Base-by-base conservation (phyloP, 1,284 basidiomycete species). In the Blastosporella zonata region DNA sequence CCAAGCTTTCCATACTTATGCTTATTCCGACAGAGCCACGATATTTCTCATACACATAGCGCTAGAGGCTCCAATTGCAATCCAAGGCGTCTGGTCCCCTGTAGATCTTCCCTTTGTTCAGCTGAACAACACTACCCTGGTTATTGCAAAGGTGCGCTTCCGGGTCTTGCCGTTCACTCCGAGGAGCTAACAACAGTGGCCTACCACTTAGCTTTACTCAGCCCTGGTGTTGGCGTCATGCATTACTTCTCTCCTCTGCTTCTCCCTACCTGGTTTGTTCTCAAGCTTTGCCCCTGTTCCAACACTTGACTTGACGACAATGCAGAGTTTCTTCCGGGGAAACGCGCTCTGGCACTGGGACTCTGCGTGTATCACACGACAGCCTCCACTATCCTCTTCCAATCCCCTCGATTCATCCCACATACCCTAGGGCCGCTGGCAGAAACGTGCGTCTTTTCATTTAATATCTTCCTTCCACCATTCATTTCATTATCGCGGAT, bases 321-420 rank as follows among this genome's bases (percentile, higher is more conserved):
- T 6, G n/a, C 51, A 82, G 90, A 93, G 59, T 90, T 88, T 65
- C 69, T 92, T 3, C 90, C 90, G 0, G 88, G 89, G 6, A 93
- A 93, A 67, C 81, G 90, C 13, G 90, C 87, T 0, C 67, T 90
- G 2, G 90, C 87, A 0, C 82, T 92, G 42, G 79, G 75, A 10
- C 74, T 93, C 4, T 82, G 86, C 51, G 60, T 91, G 9, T 92
- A 92, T 64, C 90, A 93, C 63, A 82, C 75, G 55, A 68, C 84
- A 21, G 77, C 77, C 31, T 89, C 88, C 0, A 89, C 87, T 0
- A 67, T 91, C 34, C 76, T 92, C 43, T 84, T 81, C 64, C 80
- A 87, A 55, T 76, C 86, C 0, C 88, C 88, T 0, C 80, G 88
- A 20, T 87, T 93, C 62, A 84, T 93, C 50, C 87, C 88, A 10